phyloP scores from a whole-genome alignment of 2,329 filamentous ascomycete species.

The Cladosporium cucumerinum region DNA sequence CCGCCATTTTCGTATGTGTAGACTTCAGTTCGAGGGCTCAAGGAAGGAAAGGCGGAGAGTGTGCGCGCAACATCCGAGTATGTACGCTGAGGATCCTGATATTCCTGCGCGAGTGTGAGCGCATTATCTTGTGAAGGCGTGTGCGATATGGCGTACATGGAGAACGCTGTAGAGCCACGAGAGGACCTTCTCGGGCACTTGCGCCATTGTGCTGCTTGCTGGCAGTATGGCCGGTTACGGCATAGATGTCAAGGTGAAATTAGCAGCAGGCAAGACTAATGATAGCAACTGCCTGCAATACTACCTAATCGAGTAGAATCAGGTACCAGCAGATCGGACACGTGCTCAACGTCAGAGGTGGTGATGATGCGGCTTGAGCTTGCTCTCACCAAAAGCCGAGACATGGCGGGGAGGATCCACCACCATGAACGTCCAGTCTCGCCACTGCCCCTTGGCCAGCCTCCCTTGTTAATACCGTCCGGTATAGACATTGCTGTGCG shows the following conservation, averaged over 20 bases:
- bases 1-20: conserved; percentile 90
- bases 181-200: conserved; percentile 82
- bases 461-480: not conserved
- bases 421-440: not conserved
- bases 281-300: not conserved
- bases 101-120: conserved; percentile 64
- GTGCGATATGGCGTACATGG: conserved; percentile 41
- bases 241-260: not conserved
- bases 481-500: not conserved
- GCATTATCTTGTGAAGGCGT: not conserved
- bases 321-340: not conserved
- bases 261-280: too few species aligned
- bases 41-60: conserved; percentile 72
- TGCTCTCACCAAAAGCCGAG: conserved; percentile 1
- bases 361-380: not conserved
- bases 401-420: not conserved
- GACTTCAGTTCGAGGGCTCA: conserved; percentile 86
- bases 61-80: conserved; percentile 87
- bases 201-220: conserved; percentile 44
- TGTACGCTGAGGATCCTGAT: conserved; percentile 85
- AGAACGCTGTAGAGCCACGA: conserved; percentile 95
- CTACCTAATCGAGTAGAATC: not conserved
- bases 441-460: not conserved
- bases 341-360: not conserved
- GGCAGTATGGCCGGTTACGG: not conserved